Base-by-base conservation (phyloP, 352 stramenopile genomes). In the Plasmopara viticola region DNA sequence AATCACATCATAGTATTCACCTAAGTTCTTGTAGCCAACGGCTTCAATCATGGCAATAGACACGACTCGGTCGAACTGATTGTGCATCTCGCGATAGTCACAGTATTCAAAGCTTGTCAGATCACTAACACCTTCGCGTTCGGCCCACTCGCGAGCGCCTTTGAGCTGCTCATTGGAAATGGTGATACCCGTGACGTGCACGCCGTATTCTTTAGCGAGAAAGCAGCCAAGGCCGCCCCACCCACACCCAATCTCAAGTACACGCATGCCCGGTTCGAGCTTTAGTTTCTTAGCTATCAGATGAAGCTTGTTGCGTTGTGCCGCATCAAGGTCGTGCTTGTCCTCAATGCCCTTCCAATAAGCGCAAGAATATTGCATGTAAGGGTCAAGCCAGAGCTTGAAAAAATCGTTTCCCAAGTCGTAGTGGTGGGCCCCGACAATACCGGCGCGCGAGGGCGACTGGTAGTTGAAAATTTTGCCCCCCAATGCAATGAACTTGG, bases 121-220 rank as follows among this genome's bases (percentile, higher is more conserved):
- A 66, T 94, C 64, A 48, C 72, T 87, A 31, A 95, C 77, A 30
- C 84, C 84, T 33, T 90, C 73, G n/a, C 70, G 72, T 42, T 70
- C 60, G 17, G 87, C 83, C 72, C 83, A 89, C 53, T 89, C 72
- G 38, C 78, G 79, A 0, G 84, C 86, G 5, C 85, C 84, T 76
- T 90, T 92, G 48, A 94, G 77, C 63, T 95, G 86, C 66, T 95
- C 86, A 60, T 88, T 90, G 34, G 82, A 94, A 59, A 95, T 93
- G 42, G 86, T 94, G 64, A 95, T 95, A 38, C 86, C 86, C 25
- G 80, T 92, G 25, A 95, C 84, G 61, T 88, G 81, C 45, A 90
- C 82, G 44, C 78, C 77, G 58, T 94, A 91, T 54, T 91, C 69
- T 66, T 90, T 90, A 60, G 86, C 86, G 5, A 93, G 66, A 65